These are phyloP conservation scores for Pachysandra terminalis DNA, from an alignment of 164 flowering plant species.

Conservation along the genomic window DNA sequence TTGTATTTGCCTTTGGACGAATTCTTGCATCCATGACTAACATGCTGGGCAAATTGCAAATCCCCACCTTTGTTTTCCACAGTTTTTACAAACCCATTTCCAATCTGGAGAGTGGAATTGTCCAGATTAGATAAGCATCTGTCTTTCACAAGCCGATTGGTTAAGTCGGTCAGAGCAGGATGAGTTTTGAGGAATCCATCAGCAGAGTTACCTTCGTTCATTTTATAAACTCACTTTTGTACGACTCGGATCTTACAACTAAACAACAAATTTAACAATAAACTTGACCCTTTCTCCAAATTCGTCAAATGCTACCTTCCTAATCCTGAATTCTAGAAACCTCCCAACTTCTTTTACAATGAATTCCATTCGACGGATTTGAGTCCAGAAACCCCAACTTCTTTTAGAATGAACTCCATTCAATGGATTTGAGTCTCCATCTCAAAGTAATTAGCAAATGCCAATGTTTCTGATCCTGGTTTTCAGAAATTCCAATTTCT, in stretches of 20 bases:
- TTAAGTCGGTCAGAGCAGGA: constrained; percentile 47
- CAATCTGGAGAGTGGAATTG: constrained; percentile 6
- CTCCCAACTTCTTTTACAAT: neutral
- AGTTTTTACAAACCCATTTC: constrained; percentile 18
- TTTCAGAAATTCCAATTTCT: too few species aligned
- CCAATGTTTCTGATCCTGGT: too few species aligned
- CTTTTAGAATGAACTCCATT: too few species aligned
- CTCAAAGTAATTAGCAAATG: too few species aligned
- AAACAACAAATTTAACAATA: too few species aligned
- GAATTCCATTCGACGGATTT: neutral
- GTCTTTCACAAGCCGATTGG: constrained; percentile 52
- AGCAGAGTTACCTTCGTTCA: constrained; percentile 31
- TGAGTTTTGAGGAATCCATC: constrained; percentile 25
- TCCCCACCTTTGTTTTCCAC: constrained; percentile 17
- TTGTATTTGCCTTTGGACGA: constrained; percentile 20
- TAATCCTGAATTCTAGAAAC: neutral
- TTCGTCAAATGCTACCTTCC: neutral
- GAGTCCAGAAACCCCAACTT: too few species aligned
- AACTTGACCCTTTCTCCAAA: neutral
- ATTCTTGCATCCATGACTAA: constrained; percentile 29
- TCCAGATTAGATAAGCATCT: constrained; percentile 22
- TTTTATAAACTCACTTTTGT: constrained; percentile 1
- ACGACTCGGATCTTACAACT: neutral
- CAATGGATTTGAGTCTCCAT: too few species aligned
- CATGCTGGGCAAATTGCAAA: constrained; percentile 19